Conservation (phyloP, 1,139 yeast genomes). For the Hansenula lynferdii region DNA sequence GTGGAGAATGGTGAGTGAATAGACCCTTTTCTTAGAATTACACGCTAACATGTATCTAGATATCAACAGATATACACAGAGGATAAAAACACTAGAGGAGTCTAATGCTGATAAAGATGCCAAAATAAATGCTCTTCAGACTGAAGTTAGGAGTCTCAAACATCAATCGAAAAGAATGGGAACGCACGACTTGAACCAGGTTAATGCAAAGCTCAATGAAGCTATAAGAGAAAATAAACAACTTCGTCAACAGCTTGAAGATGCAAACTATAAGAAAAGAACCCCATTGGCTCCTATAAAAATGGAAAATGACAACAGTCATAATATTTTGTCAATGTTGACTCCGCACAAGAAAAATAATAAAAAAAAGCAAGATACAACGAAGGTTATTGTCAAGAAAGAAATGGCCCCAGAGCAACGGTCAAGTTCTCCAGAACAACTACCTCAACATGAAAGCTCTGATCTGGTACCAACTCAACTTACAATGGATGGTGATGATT, state of each 20-base stretch:
- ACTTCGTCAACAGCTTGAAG: constrained; percentile 1
- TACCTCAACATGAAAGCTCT: not conserved
- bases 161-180: not conserved
- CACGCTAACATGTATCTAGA: too few species aligned
- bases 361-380: too few species aligned
- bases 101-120: not conserved
- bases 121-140: not conserved
- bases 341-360: too few species aligned
- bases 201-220: constrained; percentile 6
- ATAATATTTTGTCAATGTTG: constrained; percentile 16
- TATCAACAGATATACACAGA: not conserved
- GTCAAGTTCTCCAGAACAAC: not conserved
- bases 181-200: constrained; percentile 2
- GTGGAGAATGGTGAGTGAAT: not conserved
- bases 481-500: constrained; percentile 1
- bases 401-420: too few species aligned
- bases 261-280: constrained; percentile 1
- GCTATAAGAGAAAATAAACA: constrained; percentile 1
- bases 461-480: constrained; percentile 1
- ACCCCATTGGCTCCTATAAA: constrained; percentile 1
- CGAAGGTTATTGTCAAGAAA: too few species aligned
- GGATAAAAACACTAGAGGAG: not conserved
- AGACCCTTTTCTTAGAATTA: not conserved
- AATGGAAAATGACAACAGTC: constrained; percentile 1
- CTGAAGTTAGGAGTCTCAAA: not conserved